These are phyloP conservation scores for Xerocomellus amylosporus DNA, from an alignment of 768 basidiomycete species.

Conservation along the genomic window DNA sequence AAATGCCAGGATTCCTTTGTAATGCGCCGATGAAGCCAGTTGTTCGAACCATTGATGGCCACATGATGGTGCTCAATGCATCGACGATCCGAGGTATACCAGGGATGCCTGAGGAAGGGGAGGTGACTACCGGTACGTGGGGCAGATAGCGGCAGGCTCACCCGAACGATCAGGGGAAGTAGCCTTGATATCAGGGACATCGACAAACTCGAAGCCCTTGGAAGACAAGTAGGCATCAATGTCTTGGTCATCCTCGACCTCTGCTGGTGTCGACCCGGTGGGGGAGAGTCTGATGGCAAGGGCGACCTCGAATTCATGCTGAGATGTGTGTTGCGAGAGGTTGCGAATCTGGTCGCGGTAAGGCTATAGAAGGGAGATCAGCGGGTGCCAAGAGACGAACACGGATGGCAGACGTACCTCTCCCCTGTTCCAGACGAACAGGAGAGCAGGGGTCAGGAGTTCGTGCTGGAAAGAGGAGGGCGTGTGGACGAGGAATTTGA, in stretches of 20 bases:
- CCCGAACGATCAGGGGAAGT: constrained; percentile 15
- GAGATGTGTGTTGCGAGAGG: constrained; percentile 46
- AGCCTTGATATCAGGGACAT: constrained; percentile 29
- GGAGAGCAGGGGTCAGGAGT: constrained; percentile 55
- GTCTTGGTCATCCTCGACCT: constrained; percentile 48
- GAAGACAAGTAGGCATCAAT: constrained; percentile 66
- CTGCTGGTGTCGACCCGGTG: constrained; percentile 17
- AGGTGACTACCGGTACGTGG: not conserved
- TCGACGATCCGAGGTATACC: constrained; percentile 70
- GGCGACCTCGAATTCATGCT: constrained; percentile 65
- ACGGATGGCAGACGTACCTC: constrained; percentile 48
- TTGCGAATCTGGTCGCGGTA: constrained; percentile 55
- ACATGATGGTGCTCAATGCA: constrained; percentile 84
- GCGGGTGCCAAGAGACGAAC: not conserved
- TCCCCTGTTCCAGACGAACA: constrained; percentile 68
- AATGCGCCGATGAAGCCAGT: not conserved
- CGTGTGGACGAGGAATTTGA: constrained; percentile 60
- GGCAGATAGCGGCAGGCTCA: constrained; percentile 1
- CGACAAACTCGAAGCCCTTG: constrained; percentile 76
- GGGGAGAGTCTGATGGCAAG: constrained; percentile 59
- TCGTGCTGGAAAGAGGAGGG: constrained; percentile 43
- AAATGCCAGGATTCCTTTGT: not conserved
- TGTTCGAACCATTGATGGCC: constrained; percentile 67
- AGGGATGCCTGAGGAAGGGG: constrained; percentile 39
- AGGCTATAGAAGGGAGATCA: constrained; percentile 37